phyloP scores from a whole-genome alignment of 2,329 filamentous ascomycete species.

The Exophiala dermatitidis region DNA sequence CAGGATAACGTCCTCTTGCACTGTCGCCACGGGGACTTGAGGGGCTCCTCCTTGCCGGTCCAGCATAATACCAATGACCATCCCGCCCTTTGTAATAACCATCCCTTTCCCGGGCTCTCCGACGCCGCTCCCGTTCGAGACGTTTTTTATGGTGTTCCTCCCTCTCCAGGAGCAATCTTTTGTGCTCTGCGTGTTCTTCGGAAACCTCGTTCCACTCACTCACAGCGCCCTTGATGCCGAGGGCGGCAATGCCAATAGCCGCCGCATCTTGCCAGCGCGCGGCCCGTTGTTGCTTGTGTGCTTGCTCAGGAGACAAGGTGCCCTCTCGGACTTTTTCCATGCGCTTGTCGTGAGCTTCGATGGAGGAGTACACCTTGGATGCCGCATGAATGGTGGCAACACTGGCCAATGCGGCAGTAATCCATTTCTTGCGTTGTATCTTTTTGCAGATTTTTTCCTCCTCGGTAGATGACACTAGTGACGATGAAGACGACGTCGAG shows the following conservation, averaged over 20 bases:
- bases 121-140: constrained; percentile 20
- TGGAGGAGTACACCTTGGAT: constrained; percentile 56
- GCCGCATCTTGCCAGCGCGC: constrained; percentile 58
- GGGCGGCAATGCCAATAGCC: constrained; percentile 59
- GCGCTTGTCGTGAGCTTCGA: constrained; percentile 58
- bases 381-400: constrained; percentile 64
- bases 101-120: constrained; percentile 18
- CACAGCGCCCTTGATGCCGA: constrained; percentile 61
- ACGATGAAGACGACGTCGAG: constrained; percentile 43
- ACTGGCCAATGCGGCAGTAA: constrained; percentile 59
- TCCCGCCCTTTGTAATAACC: constrained; percentile 27
- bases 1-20: constrained; percentile 15
- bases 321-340: constrained; percentile 54
- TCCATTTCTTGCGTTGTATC: constrained; percentile 58
- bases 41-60: constrained; percentile 19
- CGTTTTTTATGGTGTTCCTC: constrained; percentile 30
- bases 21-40: constrained; percentile 13
- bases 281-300: constrained; percentile 56
- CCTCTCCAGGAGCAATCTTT: constrained; percentile 47
- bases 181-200: constrained; percentile 52
- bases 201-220: constrained; percentile 62
- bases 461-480: constrained; percentile 49
- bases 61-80: constrained; percentile 26
- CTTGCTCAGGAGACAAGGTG: constrained; percentile 56
- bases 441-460: constrained; percentile 58